Percentiles rank a stretch among this genome's conserved stretches.
Conservation (phyloP, 306 rosid genomes). For the Acacia melanoxylon region DNA sequence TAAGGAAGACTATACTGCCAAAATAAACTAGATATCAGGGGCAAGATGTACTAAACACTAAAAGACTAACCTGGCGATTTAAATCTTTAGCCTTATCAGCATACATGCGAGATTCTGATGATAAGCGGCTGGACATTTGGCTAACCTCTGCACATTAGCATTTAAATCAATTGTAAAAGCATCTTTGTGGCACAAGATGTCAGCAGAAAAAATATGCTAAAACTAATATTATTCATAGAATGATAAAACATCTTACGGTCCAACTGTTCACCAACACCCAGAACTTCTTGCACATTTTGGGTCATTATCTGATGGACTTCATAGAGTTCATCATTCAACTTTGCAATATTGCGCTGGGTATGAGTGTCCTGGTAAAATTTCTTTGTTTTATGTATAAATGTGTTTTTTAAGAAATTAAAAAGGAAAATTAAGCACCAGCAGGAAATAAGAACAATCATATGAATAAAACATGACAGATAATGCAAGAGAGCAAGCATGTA, state of each 20-base stretch:
- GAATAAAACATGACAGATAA: slow-evolving; percentile 9
- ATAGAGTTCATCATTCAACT: slow-evolving; percentile 96
- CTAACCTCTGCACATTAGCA: slow-evolving; percentile 81
- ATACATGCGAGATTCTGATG: slow-evolving; percentile 92
- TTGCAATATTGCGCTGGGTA: slow-evolving; percentile 95
- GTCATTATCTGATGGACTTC: slow-evolving; percentile 99
- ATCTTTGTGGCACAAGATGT: slow-evolving; percentile 13
- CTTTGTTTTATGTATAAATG: slow-evolving; percentile 97
- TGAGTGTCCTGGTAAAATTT: slow-evolving; percentile 97
- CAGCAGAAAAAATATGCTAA: slow-evolving; percentile 18
- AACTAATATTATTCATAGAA: slow-evolving; percentile 20
- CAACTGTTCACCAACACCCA: slow-evolving; percentile 99
- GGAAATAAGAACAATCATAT: slow-evolving; percentile 2
- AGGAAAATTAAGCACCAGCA: slow-evolving; percentile 33
- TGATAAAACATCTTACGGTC: slow-evolving; percentile 77
- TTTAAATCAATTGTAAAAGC: slow-evolving; percentile 17
- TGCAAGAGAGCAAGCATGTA: not conserved
- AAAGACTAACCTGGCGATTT: slow-evolving; percentile 82
- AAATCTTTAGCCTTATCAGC: slow-evolving; percentile 96
- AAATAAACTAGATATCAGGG: not conserved
- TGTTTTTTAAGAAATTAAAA: slow-evolving; percentile 51
- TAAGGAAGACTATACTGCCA: not conserved
- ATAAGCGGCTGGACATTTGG: slow-evolving; percentile 88
- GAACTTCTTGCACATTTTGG: slow-evolving; percentile 98
- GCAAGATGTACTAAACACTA: not conserved